Evolutionary conservation across 176 grass and related monocot genomes (phyloP).

Genomic region (Saccharum spontaneum): DNA sequence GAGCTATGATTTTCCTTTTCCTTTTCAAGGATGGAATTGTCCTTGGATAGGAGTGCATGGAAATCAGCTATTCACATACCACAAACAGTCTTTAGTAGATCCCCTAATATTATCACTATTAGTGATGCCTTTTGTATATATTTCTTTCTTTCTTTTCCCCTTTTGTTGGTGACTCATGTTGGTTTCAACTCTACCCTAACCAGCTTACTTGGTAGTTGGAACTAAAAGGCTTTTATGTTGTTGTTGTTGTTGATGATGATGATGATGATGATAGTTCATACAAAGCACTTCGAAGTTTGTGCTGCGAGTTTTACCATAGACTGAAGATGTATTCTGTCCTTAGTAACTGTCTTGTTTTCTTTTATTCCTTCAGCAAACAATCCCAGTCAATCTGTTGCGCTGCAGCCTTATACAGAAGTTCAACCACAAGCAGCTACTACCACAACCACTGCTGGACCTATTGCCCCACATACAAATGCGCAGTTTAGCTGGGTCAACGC

Average conservation of each 20-base stretch:
- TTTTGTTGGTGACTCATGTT: neutral
- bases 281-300: neutral
- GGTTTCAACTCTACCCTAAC: neutral
- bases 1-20: neutral
- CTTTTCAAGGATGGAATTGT: neutral
- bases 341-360: constrained; percentile 36
- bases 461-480: constrained; percentile 17
- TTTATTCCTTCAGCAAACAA: constrained; percentile 45
- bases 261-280: constrained; percentile 3
- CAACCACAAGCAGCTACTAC: constrained; percentile 39
- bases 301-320: neutral
- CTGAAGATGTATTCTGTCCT: neutral
- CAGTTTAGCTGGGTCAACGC: constrained; percentile 62
- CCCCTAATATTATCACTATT: neutral
- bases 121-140: neutral
- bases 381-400: constrained; percentile 37
- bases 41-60: neutral
- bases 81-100: neutral
- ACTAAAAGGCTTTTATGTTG: neutral
- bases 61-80: neutral
- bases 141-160: neutral
- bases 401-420: constrained; percentile 43
- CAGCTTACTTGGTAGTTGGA: neutral
- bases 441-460: constrained; percentile 20
- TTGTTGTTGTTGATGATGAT: neutral